phyloP scores from a whole-genome alignment of 768 basidiomycete genomes.

The Mycena floridula region DNA sequence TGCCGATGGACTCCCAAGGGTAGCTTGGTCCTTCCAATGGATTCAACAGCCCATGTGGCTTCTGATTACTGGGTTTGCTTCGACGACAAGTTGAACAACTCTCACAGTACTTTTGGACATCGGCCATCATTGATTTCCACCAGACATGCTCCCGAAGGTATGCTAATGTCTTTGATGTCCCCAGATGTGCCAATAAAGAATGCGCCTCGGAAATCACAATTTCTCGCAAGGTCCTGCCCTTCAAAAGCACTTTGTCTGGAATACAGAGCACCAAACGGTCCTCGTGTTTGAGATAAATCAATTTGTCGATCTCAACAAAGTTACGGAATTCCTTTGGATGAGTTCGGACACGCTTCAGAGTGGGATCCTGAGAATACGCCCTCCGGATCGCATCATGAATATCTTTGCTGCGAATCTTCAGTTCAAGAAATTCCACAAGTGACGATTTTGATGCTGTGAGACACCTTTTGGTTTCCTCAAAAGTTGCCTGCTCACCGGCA shows the following conservation, averaged over 20 bases:
- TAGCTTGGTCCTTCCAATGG: slow-evolving; percentile 14
- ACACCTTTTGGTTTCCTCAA: not conserved
- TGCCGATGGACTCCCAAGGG: slow-evolving; percentile 21
- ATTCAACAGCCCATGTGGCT: slow-evolving; percentile 6
- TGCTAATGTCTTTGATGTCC: slow-evolving; percentile 21
- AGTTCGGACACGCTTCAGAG: slow-evolving; percentile 14
- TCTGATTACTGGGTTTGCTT: too few species aligned
- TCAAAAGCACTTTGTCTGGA: slow-evolving; percentile 10
- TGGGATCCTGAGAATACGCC: slow-evolving; percentile 13
- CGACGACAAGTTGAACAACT: slow-evolving; percentile 11
- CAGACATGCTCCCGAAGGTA: slow-evolving; percentile 19
- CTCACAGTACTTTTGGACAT: slow-evolving; percentile 22
- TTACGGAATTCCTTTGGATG: slow-evolving; percentile 12
- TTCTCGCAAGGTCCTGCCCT: slow-evolving; percentile 14
- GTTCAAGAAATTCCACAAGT: not conserved
- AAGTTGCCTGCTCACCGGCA: slow-evolving; percentile 1
- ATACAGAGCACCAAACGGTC: slow-evolving; percentile 12
- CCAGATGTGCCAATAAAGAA: slow-evolving; percentile 21
- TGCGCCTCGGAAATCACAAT: slow-evolving; percentile 20
- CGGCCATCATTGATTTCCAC: slow-evolving; percentile 17
- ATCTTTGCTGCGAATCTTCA: slow-evolving; percentile 2
- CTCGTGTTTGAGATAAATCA: slow-evolving; percentile 10
- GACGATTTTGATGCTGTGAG: not conserved
- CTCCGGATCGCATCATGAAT: slow-evolving; percentile 6
- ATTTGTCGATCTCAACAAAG: slow-evolving; percentile 9